Conservation (phyloP, 352 stramenopile species). For the Pythium coloratum region DNA sequence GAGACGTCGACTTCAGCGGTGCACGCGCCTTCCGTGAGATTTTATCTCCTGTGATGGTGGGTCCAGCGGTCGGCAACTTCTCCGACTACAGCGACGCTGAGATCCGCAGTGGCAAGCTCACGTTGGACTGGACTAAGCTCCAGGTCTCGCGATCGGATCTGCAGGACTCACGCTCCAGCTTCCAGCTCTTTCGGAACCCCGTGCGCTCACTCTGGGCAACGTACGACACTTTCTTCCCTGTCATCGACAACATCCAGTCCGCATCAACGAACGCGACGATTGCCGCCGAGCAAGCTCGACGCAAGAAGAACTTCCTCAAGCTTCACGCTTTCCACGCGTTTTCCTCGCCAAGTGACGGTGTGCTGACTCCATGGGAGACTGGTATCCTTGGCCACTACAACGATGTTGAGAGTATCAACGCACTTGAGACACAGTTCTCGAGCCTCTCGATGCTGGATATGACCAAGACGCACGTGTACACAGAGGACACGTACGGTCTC, state of each 20-base stretch:
- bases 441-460: constrained; percentile 34
- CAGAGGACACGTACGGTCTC: constrained; percentile 35
- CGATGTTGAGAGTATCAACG: constrained; percentile 24
- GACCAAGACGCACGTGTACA: constrained; percentile 39
- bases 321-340: constrained; percentile 33
- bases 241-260: constrained; percentile 40
- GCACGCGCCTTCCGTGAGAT: neutral
- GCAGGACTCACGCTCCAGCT: constrained; percentile 33
- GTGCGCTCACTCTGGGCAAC: constrained; percentile 23
- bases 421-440: constrained; percentile 31
- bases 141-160: constrained; percentile 26
- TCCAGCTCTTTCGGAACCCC: constrained; percentile 37
- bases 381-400: constrained; percentile 34
- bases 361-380: constrained; percentile 37
- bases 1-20: constrained; percentile 24
- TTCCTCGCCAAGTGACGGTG: constrained; percentile 28
- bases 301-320: constrained; percentile 32
- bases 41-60: neutral
- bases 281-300: constrained; percentile 25
- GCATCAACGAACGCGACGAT: constrained; percentile 21
- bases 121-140: constrained; percentile 31
- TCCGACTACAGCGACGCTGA: constrained; percentile 23
- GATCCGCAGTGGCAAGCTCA: constrained; percentile 28
- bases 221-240: constrained; percentile 34
- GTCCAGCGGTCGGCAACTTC: constrained; percentile 24